Conservation (phyloP, 148 eudicot genomes). For the Rhododendron vialii region DNA sequence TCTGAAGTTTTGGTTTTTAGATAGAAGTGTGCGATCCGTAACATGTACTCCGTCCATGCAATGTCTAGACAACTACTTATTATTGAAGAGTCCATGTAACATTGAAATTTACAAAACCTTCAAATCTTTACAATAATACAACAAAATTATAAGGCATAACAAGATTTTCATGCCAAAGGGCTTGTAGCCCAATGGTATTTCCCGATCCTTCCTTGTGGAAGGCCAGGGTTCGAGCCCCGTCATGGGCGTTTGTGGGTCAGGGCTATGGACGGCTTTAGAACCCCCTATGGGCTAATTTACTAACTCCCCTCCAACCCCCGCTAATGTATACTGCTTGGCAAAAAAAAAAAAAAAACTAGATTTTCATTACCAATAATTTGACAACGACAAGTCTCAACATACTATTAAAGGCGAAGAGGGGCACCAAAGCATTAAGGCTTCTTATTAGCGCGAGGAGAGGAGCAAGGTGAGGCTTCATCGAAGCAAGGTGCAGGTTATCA, state of each 20-base stretch:
- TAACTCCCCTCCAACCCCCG: not conserved
- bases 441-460: not conserved
- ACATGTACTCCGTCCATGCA: not conserved
- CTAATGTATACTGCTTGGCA: not conserved
- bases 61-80: not conserved
- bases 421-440: not conserved
- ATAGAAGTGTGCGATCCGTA: not conserved
- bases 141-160: not conserved
- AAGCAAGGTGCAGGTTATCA: not conserved
- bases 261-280: not conserved
- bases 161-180: not conserved
- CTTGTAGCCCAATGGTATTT: not conserved
- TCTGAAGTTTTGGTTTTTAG: not conserved
- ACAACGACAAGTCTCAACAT: not conserved
- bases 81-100: not conserved
- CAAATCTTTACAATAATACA: not conserved
- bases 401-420: not conserved
- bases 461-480: not conserved
- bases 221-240: not conserved
- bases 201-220: not conserved
- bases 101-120: not conserved
- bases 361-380: not conserved
- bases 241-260: not conserved
- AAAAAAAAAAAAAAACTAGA: not conserved
- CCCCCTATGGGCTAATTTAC: not conserved